Base-by-base conservation (phyloP, 495 filamentous ascomycete species). In the Aspergillus asperescens region DNA sequence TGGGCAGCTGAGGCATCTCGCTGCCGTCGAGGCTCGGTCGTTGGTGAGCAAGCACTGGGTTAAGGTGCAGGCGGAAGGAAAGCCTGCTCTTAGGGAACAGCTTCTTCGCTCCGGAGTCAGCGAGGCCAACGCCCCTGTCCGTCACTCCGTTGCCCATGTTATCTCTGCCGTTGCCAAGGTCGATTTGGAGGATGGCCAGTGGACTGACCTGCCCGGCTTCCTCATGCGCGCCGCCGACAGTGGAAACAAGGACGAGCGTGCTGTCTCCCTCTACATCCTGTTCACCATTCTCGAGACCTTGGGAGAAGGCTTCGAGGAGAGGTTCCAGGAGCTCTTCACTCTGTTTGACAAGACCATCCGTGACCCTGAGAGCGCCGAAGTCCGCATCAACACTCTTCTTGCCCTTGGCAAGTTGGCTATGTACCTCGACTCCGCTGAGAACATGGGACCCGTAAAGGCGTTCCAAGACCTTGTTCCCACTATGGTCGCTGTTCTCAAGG, bases 381-480 rank as follows among this genome's bases (percentile, higher is more conserved):
- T 98, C 44, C 85, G 92, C 50, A 82, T 95, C 70, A 98, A 96
- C 73, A 95, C 91, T 22, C 85, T 97, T 71, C 80, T 95, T 60
- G 89, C 89, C n/a, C 79, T 96, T 52, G 88, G 91, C 65, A 84
- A 88, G 70, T 76, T 96, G 54, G 86, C 90, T 18, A 87, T 95
- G 76, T 75, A 93, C 57, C 76, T 98, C 34, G 88, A 95, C 57
- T 81, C 86, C 0, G 91, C 96, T 37, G 86, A 94, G 61, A 84
- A 95, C 54, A 75, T 77, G 45, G 73, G 86, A 58, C 78, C 85
- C 3, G 77, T 95, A 48, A 76, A 78, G 52, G 69, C 80, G 22
- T 84, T 97, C 65, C 87, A 90, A 69, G 75, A 80, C 23, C 77
- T 89, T 34, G 75, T 97, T 39, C 94, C 93, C 8, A 62, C 82